phyloP scores from a whole-genome alignment of 2,329 filamentous ascomycete species.

The Thielaviopsis punctulata region DNA sequence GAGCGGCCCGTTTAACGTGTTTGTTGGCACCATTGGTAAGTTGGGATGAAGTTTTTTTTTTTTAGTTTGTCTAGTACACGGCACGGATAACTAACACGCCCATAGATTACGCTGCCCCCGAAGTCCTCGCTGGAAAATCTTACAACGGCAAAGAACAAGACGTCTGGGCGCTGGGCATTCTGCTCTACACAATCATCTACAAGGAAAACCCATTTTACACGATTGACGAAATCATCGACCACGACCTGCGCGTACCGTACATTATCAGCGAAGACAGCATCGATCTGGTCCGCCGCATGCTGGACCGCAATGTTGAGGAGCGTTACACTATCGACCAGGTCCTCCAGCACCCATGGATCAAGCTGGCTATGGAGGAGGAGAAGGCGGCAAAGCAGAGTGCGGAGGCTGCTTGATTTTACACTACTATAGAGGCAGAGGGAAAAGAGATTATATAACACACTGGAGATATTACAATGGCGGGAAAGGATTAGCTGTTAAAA shows the following conservation, averaged over 20 bases:
- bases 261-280: slow-evolving; percentile 83
- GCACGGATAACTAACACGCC: slow-evolving; percentile 10
- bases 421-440: not conserved
- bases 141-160: slow-evolving; percentile 96
- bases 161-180: slow-evolving; percentile 91
- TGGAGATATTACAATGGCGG: no score
- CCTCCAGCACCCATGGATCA: slow-evolving; percentile 71
- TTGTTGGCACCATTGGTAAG: slow-evolving; percentile 94
- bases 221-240: slow-evolving; percentile 98
- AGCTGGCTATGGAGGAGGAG: slow-evolving; percentile 13
- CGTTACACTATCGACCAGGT: slow-evolving; percentile 79
- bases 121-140: slow-evolving; percentile 79
- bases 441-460: not conserved
- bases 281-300: slow-evolving; percentile 78
- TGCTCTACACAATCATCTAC: slow-evolving; percentile 97
- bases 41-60: slow-evolving; percentile 9
- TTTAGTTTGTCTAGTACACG: not conserved
- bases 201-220: slow-evolving; percentile 99
- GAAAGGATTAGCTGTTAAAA: no score
- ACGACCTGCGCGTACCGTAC: slow-evolving; percentile 80
- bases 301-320: slow-evolving; percentile 72
- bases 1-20: slow-evolving; percentile 94
- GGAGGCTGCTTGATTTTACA: not conserved
- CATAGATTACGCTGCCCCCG: slow-evolving; percentile 91
- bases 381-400: not conserved